These are phyloP conservation scores for Phytophthora hibernalis DNA, from an alignment of 352 stramenopile species.

Conservation along the genomic window DNA sequence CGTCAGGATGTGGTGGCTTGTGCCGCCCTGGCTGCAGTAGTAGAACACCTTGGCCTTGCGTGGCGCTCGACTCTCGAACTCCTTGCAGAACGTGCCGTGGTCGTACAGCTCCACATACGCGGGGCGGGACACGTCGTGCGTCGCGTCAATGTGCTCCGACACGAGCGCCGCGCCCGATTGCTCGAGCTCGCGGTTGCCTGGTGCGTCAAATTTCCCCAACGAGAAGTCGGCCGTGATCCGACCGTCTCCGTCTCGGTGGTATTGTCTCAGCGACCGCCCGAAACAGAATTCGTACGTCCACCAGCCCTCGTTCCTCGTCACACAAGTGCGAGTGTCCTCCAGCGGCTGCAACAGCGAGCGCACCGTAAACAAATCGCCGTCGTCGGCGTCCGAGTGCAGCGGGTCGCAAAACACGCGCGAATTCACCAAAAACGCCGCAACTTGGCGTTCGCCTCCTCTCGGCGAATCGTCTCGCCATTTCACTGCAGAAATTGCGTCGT, in stretches of 20 bases:
- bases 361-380: conserved; percentile 59
- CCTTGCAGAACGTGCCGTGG: conserved; percentile 75
- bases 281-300: conserved; percentile 90
- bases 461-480: conserved; percentile 38
- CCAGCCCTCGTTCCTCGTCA: conserved; percentile 85
- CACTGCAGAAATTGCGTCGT: conserved; percentile 56
- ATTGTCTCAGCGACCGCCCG: conserved; percentile 71
- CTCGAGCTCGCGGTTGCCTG: conserved; percentile 61
- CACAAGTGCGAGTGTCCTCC: conserved; percentile 55
- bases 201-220: conserved; percentile 59
- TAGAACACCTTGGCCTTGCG: conserved; percentile 77
- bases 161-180: conserved; percentile 54
- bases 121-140: conserved; percentile 71
- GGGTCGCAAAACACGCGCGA: conserved; percentile 78
- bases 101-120: conserved; percentile 79
- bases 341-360: conserved; percentile 62
- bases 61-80: conserved; percentile 64
- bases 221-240: conserved; percentile 74
- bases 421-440: conserved; percentile 63
- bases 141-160: conserved; percentile 80
- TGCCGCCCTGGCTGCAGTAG: conserved; percentile 75
- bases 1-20: conserved; percentile 73
- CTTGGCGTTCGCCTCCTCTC: conserved; percentile 11
- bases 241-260: conserved; percentile 74
- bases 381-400: conserved; percentile 53